phyloP scores from a whole-genome alignment of 495 filamentous ascomycete genomes.

The Penicilliopsis zonata region DNA sequence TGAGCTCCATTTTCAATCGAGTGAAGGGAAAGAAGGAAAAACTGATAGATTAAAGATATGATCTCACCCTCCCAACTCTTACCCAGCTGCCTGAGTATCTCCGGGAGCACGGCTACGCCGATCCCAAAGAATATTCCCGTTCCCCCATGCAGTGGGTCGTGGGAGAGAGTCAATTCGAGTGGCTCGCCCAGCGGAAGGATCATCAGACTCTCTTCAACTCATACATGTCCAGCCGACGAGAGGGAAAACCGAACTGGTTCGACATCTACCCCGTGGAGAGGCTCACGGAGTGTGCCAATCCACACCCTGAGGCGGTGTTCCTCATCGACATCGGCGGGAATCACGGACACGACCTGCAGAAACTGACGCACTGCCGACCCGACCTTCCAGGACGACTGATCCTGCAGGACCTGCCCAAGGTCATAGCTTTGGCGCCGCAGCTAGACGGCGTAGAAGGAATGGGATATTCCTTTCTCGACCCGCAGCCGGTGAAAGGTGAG shows the following conservation, averaged over 20 bases:
- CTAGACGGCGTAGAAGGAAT: constrained; percentile 16
- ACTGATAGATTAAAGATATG: constrained; percentile 13
- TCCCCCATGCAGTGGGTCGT: constrained; percentile 30
- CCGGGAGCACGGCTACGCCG: constrained; percentile 14
- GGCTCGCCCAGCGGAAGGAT: constrained; percentile 17
- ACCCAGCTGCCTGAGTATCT: constrained; percentile 22
- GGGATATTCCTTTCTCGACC: constrained; percentile 13
- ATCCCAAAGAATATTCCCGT: constrained; percentile 19
- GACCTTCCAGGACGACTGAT: constrained; percentile 13
- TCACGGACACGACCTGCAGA: constrained; percentile 25
- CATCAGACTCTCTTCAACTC: constrained; percentile 26
- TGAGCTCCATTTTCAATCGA: not conserved
- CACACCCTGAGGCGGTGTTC: constrained; percentile 19
- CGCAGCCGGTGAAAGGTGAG: constrained; percentile 17
- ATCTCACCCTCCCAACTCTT: constrained; percentile 25
- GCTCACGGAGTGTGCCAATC: constrained; percentile 8
- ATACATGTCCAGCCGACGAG: constrained; percentile 24
- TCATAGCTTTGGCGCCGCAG: constrained; percentile 8
- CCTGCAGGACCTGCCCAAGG: constrained; percentile 23
- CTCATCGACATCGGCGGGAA: constrained; percentile 32
- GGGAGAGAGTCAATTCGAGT: constrained; percentile 30
- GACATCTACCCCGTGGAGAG: constrained; percentile 22
- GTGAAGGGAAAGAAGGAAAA: not conserved
- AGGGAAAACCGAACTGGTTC: constrained; percentile 23
- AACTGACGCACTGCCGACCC: constrained; percentile 11